Evolutionary conservation across 169 alveolate genomes (phyloP).

Genomic region (Eimeria acervulina): DNA sequence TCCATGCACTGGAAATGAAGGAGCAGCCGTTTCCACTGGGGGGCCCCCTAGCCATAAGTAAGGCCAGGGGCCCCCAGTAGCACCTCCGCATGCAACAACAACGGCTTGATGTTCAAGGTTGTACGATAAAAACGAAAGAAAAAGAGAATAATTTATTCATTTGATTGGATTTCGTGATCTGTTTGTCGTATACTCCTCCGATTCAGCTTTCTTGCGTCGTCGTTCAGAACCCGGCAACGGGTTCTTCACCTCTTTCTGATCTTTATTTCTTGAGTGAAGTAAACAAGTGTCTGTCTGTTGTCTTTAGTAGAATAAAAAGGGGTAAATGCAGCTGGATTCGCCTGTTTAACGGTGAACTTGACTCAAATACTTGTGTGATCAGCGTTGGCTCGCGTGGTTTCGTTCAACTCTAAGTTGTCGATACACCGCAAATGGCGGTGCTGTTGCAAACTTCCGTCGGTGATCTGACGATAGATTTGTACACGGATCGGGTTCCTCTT

Average conservation of each 20-base stretch:
- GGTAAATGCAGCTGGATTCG: background rate
- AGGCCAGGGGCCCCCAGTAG: slow-evolving; percentile 42
- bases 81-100: slow-evolving; percentile 5
- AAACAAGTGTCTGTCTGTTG: background rate
- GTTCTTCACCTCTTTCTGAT: too few relatives aligned
- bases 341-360: too few relatives aligned
- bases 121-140: background rate
- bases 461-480: slow-evolving; percentile 94
- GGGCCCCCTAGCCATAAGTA: too few relatives aligned
- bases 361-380: too few relatives aligned
- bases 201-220: too few relatives aligned
- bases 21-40: too few relatives aligned
- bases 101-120: background rate
- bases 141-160: background rate
- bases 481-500: slow-evolving; percentile 75
- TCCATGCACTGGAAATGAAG: background rate
- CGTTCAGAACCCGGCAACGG: too few relatives aligned
- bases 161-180: background rate
- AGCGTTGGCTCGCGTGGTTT: too few relatives aligned
- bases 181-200: too few relatives aligned
- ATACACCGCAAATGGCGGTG: slow-evolving; percentile 92
- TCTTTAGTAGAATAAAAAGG: background rate
- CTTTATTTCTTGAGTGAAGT: background rate
- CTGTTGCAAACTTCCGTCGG: slow-evolving; percentile 96
- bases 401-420: background rate